Evolutionary conservation across 2,329 filamentous ascomycete species (phyloP).

Genomic region (Elsinoe fawcettii): DNA sequence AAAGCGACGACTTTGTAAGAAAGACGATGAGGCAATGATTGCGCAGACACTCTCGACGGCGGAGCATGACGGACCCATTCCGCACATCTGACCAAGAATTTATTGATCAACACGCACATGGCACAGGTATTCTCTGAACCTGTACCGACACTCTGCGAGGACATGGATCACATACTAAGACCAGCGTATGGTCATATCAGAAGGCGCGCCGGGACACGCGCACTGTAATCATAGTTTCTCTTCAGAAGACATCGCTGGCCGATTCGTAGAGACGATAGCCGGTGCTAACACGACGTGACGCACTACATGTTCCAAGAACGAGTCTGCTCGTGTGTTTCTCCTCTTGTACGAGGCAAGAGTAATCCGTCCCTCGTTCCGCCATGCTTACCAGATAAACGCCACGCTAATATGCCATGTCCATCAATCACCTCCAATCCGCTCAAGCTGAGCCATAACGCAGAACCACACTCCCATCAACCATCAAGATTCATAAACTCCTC

Average conservation of each 20-base stretch:
- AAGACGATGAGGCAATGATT: too few species aligned
- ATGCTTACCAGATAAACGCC: not conserved
- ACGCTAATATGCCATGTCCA: not conserved
- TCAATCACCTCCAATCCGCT: not conserved
- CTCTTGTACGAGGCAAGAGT: too few species aligned
- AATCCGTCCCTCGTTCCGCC: not conserved
- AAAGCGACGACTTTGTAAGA: too few species aligned
- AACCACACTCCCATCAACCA: conserved; percentile 16
- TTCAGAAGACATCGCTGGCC: not conserved
- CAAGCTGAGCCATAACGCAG: not conserved
- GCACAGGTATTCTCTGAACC: too few species aligned
- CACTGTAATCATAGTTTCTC: not conserved
- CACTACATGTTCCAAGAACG: not conserved
- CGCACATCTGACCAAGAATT: too few species aligned
- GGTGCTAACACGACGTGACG: not conserved
- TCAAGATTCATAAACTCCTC: conserved; percentile 40
- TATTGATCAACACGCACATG: too few species aligned
- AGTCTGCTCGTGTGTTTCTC: too few species aligned
- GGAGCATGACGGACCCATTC: too few species aligned
- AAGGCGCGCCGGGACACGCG: not conserved
- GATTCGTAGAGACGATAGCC: not conserved
- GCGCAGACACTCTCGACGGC: too few species aligned
- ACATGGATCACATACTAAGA: too few species aligned
- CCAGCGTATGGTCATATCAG: too few species aligned
- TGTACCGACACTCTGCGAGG: too few species aligned